phyloP scores from a whole-genome alignment of 2,329 filamentous ascomycete genomes.

The Monosporascus sp. region DNA sequence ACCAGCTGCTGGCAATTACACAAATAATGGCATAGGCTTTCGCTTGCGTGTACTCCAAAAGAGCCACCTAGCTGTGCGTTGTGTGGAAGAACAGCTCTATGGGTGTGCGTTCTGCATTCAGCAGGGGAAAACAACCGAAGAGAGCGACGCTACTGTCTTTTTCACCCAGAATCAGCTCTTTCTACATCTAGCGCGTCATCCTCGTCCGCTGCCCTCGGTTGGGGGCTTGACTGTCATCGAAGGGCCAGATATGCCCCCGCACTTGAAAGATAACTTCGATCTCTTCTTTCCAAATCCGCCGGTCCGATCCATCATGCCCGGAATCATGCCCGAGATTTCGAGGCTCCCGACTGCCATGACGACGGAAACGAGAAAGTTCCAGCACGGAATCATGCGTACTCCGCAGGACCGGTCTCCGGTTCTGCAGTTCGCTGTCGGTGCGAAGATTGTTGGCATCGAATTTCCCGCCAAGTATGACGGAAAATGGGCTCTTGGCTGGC shows the following conservation, averaged over 20 bases:
- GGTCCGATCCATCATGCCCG: constrained; percentile 34
- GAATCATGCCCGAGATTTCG: constrained; percentile 35
- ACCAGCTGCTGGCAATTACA: constrained; percentile 42
- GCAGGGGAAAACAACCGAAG: constrained; percentile 42
- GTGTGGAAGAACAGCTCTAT: constrained; percentile 48
- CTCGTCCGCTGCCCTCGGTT: constrained; percentile 46
- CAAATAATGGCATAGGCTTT: constrained; percentile 41
- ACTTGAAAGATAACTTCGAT: constrained; percentile 46
- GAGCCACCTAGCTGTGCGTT: constrained; percentile 44
- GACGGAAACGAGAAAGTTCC: constrained; percentile 40
- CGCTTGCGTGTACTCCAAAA: constrained; percentile 53
- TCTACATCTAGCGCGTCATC: constrained; percentile 47
- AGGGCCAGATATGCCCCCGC: constrained; percentile 31
- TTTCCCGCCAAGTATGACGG: constrained; percentile 48
- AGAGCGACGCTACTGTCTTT: constrained; percentile 53
- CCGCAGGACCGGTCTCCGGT: constrained; percentile 40
- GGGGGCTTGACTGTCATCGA: constrained; percentile 46
- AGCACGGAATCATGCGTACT: constrained; percentile 39
- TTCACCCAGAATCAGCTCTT: constrained; percentile 49
- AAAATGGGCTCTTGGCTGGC: constrained; percentile 54
- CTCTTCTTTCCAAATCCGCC: constrained; percentile 41
- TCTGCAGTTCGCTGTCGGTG: constrained; percentile 43
- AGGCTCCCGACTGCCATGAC: constrained; percentile 40
- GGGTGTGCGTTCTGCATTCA: constrained; percentile 51
- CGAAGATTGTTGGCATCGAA: constrained; percentile 44